Evolutionary conservation across 495 filamentous ascomycete genomes (phyloP).

Genomic region (Recurvomyces mirabilis): DNA sequence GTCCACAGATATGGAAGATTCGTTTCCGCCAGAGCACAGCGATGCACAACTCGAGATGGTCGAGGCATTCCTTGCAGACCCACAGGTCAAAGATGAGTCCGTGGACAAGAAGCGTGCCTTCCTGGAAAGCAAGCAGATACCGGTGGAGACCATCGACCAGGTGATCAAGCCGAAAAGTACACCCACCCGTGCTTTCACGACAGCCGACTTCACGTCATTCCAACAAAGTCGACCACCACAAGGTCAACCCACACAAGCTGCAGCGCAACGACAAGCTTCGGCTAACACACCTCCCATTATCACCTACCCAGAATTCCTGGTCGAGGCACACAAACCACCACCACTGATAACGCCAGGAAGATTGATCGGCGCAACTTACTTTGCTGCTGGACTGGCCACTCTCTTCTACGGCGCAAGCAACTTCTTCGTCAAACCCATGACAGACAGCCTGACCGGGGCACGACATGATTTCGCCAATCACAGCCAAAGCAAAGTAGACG

Average conservation of each 20-base stretch:
- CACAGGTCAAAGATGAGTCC: slow-evolving; percentile 57
- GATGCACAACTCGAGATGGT: slow-evolving; percentile 53
- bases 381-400: slow-evolving; percentile 56
- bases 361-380: slow-evolving; percentile 68
- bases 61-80: slow-evolving; percentile 66
- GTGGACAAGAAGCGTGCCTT: slow-evolving; percentile 67
- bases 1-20: slow-evolving; percentile 5
- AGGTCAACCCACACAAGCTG: slow-evolving; percentile 1
- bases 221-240: not conserved
- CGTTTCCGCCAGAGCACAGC: slow-evolving; percentile 8
- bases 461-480: slow-evolving; percentile 70
- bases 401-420: slow-evolving; percentile 71
- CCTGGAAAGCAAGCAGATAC: slow-evolving; percentile 67
- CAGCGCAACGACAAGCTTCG: slow-evolving; percentile 7
- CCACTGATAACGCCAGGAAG: slow-evolving; percentile 68
- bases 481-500: slow-evolving; percentile 49
- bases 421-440: slow-evolving; percentile 75
- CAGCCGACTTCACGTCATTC: slow-evolving; percentile 11
- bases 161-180: slow-evolving; percentile 12
- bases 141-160: slow-evolving; percentile 50
- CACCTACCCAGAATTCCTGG: slow-evolving; percentile 92
- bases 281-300: slow-evolving; percentile 58
- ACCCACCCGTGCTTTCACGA: not conserved
- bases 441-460: slow-evolving; percentile 57
- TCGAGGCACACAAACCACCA: slow-evolving; percentile 50